These are phyloP conservation scores for Yarrowia divulgata DNA, from an alignment of 805 yeast genomes.

Conservation along the genomic window DNA sequence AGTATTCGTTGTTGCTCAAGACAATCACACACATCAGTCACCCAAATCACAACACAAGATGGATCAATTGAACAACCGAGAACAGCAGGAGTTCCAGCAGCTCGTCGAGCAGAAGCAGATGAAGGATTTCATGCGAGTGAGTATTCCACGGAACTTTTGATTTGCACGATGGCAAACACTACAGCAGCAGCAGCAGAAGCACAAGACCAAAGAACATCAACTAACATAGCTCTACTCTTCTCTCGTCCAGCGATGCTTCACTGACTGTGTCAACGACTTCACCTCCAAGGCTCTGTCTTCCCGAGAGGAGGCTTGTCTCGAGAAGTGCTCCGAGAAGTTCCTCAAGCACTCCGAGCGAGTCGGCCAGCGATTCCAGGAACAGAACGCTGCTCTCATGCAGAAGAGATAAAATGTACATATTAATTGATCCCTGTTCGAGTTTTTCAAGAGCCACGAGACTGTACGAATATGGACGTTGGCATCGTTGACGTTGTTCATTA, in stretches of 20 bases:
- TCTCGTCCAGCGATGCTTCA: slow-evolving; percentile 95
- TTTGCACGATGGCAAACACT: too few species aligned
- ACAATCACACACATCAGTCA: slow-evolving; percentile 31
- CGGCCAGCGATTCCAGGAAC: slow-evolving; percentile 98
- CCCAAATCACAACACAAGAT: slow-evolving; percentile 52
- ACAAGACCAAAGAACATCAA: background rate
- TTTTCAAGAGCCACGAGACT: too few species aligned
- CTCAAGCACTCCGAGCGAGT: slow-evolving; percentile 97
- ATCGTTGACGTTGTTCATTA: background rate
- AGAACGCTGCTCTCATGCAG: slow-evolving; percentile 56
- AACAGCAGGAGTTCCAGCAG: slow-evolving; percentile 95
- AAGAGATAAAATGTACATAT: slow-evolving; percentile 36
- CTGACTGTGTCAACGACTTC: slow-evolving; percentile 97
- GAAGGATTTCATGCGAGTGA: slow-evolving; percentile 95
- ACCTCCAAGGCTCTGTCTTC: slow-evolving; percentile 86
- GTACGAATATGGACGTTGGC: too few species aligned
- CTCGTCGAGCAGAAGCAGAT: slow-evolving; percentile 96
- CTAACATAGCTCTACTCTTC: slow-evolving; percentile 72
- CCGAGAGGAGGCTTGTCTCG: slow-evolving; percentile 85
- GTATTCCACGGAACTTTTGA: slow-evolving; percentile 43
- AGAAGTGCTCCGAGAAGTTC: slow-evolving; percentile 96
- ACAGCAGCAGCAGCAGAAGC: background rate
- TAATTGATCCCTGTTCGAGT: slow-evolving; percentile 25
- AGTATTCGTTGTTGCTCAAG: slow-evolving; percentile 33
- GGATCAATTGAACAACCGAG: slow-evolving; percentile 95